These are phyloP conservation scores for Fennellomyces sp. DNA, from an alignment of 371 early-diverging fungal genomes.

Conservation along the genomic window DNA sequence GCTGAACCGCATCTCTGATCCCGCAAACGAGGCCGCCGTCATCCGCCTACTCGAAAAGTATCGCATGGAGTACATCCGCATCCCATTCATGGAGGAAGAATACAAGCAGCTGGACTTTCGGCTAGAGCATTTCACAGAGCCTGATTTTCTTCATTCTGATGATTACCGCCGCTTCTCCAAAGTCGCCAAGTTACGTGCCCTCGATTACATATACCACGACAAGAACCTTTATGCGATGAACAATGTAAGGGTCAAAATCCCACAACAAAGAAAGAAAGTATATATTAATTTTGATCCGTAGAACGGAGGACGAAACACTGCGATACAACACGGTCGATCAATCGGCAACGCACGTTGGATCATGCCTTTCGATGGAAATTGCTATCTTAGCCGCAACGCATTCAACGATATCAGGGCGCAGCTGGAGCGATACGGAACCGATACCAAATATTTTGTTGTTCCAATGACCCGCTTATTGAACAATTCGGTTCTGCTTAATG, in stretches of 20 bases:
- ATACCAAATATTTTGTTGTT: constrained; percentile 66
- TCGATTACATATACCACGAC: constrained; percentile 71
- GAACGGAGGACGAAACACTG: constrained; percentile 74
- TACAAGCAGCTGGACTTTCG: constrained; percentile 65
- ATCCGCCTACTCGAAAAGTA: constrained; percentile 58
- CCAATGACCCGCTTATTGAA: constrained; percentile 72
- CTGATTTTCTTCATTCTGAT: constrained; percentile 69
- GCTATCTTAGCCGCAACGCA: constrained; percentile 61
- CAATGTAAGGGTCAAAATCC: constrained; percentile 51
- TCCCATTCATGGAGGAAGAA: constrained; percentile 63
- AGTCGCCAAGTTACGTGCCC: constrained; percentile 60
- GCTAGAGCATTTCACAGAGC: constrained; percentile 67
- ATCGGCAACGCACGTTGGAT: constrained; percentile 65
- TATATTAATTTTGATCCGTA: constrained; percentile 15
- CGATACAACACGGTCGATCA: constrained; percentile 59
- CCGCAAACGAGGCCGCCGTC: constrained; percentile 58
- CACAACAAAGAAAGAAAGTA: neutral
- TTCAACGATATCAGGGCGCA: constrained; percentile 65
- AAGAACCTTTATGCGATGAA: constrained; percentile 80
- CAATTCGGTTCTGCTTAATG: constrained; percentile 58
- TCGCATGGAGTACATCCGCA: constrained; percentile 58
- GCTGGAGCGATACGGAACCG: constrained; percentile 49
- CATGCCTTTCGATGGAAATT: constrained; percentile 76
- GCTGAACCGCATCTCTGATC: constrained; percentile 71
- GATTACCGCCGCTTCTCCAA: constrained; percentile 64